Base-by-base conservation (phyloP, 768 basidiomycete genomes). In the Ramaria sp. region DNA sequence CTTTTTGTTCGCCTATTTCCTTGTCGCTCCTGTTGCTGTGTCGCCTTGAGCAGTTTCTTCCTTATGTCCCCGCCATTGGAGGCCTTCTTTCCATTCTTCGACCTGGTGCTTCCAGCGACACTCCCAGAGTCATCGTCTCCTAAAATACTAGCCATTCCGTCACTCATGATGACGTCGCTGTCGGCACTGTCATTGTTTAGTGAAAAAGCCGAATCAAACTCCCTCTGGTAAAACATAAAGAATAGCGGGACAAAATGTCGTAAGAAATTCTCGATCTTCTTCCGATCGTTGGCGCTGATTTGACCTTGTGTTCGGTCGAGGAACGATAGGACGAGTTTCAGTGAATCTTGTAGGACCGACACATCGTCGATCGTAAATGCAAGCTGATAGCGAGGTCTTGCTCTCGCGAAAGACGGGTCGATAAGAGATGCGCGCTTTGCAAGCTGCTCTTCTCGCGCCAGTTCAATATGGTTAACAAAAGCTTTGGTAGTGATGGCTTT, bases 291-390 rank as follows among this genome's bases (percentile, higher is more conserved):
- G 13, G 77, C 75, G 30, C 78, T 77, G 53, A 91, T 78, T 68
- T 86, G 85, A 7, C 79, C 84, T 59, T 84, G 84, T 17, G 87
- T 88, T 39, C 95, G 86, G 66, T 98, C 95, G 63, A 99, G 74
- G 70, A 91, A 90, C 2, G 89, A 89, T 64, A 97, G 81, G 34
- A 87, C 81, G 65, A 99, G 77, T 73, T 94, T 94, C 67, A 95
- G 68, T 22, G 82, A 78, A 65, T 99, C 96, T 66, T 91, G 89
- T 57, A 98, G 67, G 10, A 92, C 86, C 17, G 75, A 74, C 11
- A 80, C 72, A 67, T 95, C 88, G 38, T 82, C 83, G 54, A 96
- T 64, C 33, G 79, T 72, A 62, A 85, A 93, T 61, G 86, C 83
- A 60, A 95, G 76, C 64, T 99, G 94, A 66, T 90, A 83, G 52